Conservation (phyloP, 495 filamentous ascomycete genomes). For the Penicillium desertorum region DNA sequence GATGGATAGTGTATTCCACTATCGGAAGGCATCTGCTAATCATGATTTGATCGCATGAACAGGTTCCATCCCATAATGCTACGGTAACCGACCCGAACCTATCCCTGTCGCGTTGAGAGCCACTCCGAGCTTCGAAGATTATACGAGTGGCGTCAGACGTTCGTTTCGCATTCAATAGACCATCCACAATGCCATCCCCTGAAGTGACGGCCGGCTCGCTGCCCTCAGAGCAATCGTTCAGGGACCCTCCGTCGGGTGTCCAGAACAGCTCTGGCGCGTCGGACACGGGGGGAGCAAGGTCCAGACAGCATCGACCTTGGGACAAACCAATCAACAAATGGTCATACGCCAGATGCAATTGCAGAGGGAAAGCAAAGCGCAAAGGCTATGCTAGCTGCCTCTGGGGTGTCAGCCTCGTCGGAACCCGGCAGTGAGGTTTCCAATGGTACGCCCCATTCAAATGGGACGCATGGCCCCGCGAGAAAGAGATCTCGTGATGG, state of each 20-base stretch:
- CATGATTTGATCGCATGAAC: constrained; percentile 11
- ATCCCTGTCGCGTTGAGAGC: constrained; percentile 28
- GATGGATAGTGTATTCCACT: not conserved
- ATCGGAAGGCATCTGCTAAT: constrained; percentile 9
- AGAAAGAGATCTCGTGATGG: constrained; percentile 63
- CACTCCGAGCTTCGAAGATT: constrained; percentile 20
- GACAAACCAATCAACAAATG: constrained; percentile 32
- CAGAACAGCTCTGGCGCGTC: constrained; percentile 30
- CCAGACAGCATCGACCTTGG: constrained; percentile 26
- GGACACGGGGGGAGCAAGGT: constrained; percentile 27
- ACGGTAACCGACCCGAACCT: constrained; percentile 23
- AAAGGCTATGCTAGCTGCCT: constrained; percentile 55
- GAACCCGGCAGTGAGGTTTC: constrained; percentile 27
- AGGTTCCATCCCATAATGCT: constrained; percentile 41
- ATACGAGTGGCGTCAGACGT: constrained; percentile 24
- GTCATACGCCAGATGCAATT: constrained; percentile 39
- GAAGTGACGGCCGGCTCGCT: constrained; percentile 27
- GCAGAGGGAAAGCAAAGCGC: constrained; percentile 59
- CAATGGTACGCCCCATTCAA: constrained; percentile 35
- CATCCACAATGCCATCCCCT: constrained; percentile 42
- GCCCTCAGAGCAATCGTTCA: constrained; percentile 28
- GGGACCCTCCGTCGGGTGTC: constrained; percentile 28
- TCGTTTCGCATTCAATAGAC: constrained; percentile 10
- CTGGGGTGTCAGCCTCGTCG: constrained; percentile 35
- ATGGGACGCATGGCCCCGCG: constrained; percentile 44